Conservation (phyloP, 176 grass and related monocot species). For the Pharus latifolius region DNA sequence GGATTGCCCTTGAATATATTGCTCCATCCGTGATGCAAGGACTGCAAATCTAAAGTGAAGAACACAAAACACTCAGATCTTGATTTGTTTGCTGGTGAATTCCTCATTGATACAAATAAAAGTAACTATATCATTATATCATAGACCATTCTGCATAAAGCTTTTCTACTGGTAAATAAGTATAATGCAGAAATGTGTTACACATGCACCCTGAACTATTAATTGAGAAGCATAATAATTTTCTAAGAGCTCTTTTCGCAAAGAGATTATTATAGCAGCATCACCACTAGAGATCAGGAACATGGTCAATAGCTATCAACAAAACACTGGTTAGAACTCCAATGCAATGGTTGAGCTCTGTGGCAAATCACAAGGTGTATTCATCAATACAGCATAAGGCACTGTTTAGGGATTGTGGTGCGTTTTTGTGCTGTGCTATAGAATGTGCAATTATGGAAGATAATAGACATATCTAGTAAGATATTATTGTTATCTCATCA, state of each 20-base stretch:
- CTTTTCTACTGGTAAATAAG: background rate
- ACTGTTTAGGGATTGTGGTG: too few relatives aligned
- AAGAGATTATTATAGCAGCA: background rate
- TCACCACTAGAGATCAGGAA: too few relatives aligned
- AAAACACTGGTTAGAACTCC: too few relatives aligned
- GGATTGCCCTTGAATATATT: conserved; percentile 95
- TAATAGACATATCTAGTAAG: too few relatives aligned
- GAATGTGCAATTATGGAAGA: too few relatives aligned
- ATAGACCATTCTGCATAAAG: background rate
- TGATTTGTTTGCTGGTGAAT: background rate
- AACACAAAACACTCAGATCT: conserved; percentile 12
- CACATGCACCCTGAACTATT: background rate
- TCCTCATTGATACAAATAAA: background rate
- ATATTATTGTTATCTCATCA: too few relatives aligned
- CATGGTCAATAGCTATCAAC: too few relatives aligned
- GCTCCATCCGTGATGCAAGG: conserved; percentile 93
- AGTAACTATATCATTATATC: background rate
- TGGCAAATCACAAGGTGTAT: too few relatives aligned
- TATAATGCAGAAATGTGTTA: background rate
- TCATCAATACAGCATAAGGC: too few relatives aligned
- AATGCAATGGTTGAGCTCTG: too few relatives aligned
- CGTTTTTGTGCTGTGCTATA: too few relatives aligned
- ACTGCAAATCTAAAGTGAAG: conserved; percentile 66
- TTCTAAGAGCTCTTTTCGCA: background rate
- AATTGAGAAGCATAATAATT: background rate